Conservation (phyloP, 805 yeast species). For the Myxozyma lipomycoides region DNA sequence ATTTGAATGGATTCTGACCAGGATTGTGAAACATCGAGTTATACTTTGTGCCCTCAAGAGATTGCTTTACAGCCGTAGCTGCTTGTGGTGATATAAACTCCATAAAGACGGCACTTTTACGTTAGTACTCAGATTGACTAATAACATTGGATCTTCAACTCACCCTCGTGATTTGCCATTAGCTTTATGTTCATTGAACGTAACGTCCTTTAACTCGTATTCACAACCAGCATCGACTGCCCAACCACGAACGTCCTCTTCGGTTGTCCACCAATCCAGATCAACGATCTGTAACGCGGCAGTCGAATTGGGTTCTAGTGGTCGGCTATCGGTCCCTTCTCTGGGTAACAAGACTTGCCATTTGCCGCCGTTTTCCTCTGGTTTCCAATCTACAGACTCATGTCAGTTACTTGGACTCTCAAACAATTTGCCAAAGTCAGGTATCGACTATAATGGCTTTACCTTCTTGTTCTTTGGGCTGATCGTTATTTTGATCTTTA, state of each 20-base stretch:
- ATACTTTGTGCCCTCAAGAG: constrained; percentile 9
- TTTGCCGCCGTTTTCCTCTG: constrained; percentile 6
- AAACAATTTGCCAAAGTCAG: too few relatives aligned
- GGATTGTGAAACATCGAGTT: constrained; percentile 8
- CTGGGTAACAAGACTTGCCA: constrained; percentile 21
- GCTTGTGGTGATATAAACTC: constrained; percentile 26
- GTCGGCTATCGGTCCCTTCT: constrained; percentile 18
- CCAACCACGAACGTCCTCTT: constrained; percentile 32
- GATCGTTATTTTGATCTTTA: constrained; percentile 1
- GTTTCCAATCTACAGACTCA: background rate
- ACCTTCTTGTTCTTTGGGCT: too few relatives aligned
- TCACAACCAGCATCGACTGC: constrained; percentile 26
- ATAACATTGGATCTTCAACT: background rate
- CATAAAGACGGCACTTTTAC: constrained; percentile 24
- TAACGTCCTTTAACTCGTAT: constrained; percentile 27
- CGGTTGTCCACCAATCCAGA: constrained; percentile 31
- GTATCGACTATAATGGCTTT: too few relatives aligned
- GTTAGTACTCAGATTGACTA: background rate
- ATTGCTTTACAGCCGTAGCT: constrained; percentile 22
- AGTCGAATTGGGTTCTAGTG: constrained; percentile 22
- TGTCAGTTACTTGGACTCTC: too few relatives aligned
- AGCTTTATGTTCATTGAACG: constrained; percentile 31
- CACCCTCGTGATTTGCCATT: constrained; percentile 31
- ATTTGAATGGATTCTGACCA: constrained; percentile 23
- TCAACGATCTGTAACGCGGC: constrained; percentile 24